phyloP scores from a whole-genome alignment of 805 yeast species.

The Candida dajiaensis region DNA sequence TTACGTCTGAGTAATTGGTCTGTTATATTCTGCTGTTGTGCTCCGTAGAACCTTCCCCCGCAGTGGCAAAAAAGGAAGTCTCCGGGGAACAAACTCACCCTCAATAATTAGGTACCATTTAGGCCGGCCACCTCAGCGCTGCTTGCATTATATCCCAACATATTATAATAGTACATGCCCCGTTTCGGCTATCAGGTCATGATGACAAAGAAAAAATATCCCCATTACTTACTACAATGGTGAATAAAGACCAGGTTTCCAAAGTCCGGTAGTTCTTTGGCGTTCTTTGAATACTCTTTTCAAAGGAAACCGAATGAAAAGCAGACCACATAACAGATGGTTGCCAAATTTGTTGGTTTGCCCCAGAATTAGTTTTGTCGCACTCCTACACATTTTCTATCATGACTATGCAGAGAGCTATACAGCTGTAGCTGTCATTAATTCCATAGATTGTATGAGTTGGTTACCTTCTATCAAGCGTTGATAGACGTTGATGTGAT shows the following conservation, averaged over 20 bases:
- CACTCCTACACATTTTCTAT: neutral
- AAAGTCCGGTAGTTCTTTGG: neutral
- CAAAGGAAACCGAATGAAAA: neutral
- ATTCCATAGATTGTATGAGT: neutral
- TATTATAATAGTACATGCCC: no score
- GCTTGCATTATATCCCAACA: no score
- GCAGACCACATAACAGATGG: neutral
- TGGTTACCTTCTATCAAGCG: neutral
- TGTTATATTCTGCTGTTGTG: no score
- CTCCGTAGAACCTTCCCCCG: neutral
- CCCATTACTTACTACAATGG: no score
- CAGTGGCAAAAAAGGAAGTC: no score
- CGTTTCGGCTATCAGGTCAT: no score
- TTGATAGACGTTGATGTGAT: neutral
- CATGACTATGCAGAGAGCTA: neutral
- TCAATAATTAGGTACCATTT: no score
- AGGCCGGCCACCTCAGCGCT: no score
- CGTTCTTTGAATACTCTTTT: no score
- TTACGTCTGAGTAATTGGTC: no score
- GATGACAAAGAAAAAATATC: no score
- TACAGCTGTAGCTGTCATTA: neutral
- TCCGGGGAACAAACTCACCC: no score
- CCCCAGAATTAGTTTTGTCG: neutral
- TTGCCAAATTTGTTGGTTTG: neutral
- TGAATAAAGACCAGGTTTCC: neutral